Conservation (phyloP, 371 early-diverging fungal species). For the Saksenaea oblongispora region DNA sequence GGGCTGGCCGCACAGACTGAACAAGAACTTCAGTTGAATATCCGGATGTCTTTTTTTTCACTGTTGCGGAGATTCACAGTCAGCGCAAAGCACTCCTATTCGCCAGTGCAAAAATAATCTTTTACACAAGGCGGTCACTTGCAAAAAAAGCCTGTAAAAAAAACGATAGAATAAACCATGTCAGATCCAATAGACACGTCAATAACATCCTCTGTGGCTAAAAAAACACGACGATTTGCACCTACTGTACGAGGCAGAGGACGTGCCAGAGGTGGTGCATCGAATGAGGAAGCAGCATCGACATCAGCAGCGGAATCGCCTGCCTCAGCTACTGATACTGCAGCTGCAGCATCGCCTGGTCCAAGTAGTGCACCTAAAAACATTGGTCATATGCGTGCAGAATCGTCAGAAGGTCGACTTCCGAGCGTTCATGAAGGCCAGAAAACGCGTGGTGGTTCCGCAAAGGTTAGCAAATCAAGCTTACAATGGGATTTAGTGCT, state of each 20-base stretch:
- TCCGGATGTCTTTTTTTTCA: too few relatives aligned
- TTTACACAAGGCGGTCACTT: too few relatives aligned
- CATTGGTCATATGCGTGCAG: constrained; percentile 43
- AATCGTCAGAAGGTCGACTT: constrained; percentile 37
- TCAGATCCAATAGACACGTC: constrained; percentile 14
- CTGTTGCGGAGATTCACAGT: too few relatives aligned
- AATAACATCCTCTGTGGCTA: constrained; percentile 32
- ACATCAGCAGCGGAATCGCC: neutral
- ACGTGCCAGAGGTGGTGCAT: neutral
- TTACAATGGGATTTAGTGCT: neutral
- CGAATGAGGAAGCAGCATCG: constrained; percentile 6
- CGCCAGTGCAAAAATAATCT: too few relatives aligned
- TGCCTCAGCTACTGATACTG: neutral
- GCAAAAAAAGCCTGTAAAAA: too few relatives aligned
- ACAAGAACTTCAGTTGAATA: too few relatives aligned
- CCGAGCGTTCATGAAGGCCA: constrained; percentile 48
- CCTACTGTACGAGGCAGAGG: constrained; percentile 28
- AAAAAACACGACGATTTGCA: constrained; percentile 41
- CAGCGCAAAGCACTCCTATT: too few relatives aligned
- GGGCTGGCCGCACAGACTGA: too few relatives aligned
- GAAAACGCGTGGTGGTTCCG: constrained; percentile 49
- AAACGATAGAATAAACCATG: neutral
- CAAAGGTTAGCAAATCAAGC: constrained; percentile 34
- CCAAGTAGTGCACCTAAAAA: constrained; percentile 6
- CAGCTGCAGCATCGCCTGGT: neutral